Percentiles rank a stretch among this genome's conserved stretches.
These are phyloP conservation scores for Lobosporangium transversale DNA, from an alignment of 192 early-diverging fungal genomes.

Conservation along the genomic window DNA sequence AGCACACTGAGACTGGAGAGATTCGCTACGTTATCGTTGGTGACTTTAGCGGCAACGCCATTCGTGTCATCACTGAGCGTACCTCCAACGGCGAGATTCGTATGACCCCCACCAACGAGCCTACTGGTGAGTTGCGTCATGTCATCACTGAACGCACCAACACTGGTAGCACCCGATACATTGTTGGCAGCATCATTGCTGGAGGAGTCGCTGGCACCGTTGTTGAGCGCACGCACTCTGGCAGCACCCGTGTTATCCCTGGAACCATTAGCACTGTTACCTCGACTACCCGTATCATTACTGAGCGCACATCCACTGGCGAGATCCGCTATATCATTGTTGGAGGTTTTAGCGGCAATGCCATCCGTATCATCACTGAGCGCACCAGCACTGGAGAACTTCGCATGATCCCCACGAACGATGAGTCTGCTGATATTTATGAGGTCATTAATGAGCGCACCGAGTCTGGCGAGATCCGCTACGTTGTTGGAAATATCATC, in stretches of 20 bases:
- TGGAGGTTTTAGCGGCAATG: constrained; percentile 46
- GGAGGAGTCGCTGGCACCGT: constrained; percentile 14
- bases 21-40: constrained; percentile 34
- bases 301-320: constrained; percentile 45
- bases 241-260: constrained; percentile 31
- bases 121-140: constrained; percentile 43
- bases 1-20: constrained; percentile 30
- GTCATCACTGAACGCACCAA: constrained; percentile 39
- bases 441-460: constrained; percentile 39
- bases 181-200: constrained; percentile 46
- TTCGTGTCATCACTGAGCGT: constrained; percentile 48
- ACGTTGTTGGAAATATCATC: constrained; percentile 35
- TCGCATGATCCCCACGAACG: constrained; percentile 45
- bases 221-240: constrained; percentile 26
- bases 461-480: constrained; percentile 39
- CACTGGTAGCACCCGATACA: constrained; percentile 34
- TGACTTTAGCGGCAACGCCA: constrained; percentile 36
- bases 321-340: constrained; percentile 52
- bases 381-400: constrained; percentile 29
- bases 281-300: constrained; percentile 37
- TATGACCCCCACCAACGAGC: constrained; percentile 45
- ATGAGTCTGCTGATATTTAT: constrained; percentile 35
- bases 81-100: constrained; percentile 28
- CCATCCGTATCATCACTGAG: constrained; percentile 44
- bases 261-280: constrained; percentile 22